Conservation (phyloP, 257 asterid genomes). For the Solanum raphanifolium region DNA sequence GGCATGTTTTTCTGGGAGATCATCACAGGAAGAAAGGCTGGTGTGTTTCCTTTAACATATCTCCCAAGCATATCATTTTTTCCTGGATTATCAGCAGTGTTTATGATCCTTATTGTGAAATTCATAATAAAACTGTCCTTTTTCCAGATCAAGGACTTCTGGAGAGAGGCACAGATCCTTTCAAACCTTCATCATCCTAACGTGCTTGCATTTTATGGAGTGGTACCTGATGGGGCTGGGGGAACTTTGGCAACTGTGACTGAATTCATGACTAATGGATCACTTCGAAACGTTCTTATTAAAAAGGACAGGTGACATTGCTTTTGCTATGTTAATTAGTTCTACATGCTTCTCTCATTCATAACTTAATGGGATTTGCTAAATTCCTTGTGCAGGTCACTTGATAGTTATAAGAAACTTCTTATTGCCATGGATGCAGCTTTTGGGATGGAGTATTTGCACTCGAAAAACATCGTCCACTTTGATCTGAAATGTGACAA, state of each 20-base stretch:
- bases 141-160: slow-evolving; percentile 57
- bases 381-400: slow-evolving; percentile 29
- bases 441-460: slow-evolving; percentile 79
- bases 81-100: neutral
- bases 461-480: slow-evolving; percentile 67
- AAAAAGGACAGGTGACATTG: slow-evolving; percentile 49
- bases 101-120: neutral
- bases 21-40: slow-evolving; percentile 61
- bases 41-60: slow-evolving; percentile 30
- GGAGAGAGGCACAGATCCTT: slow-evolving; percentile 69
- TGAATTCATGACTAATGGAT: slow-evolving; percentile 75
- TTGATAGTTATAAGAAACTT: slow-evolving; percentile 49
- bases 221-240: slow-evolving; percentile 76
- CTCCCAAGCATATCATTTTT: neutral
- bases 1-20: slow-evolving; percentile 56
- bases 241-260: slow-evolving; percentile 72
- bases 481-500: slow-evolving; percentile 77
- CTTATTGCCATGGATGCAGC: slow-evolving; percentile 79
- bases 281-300: slow-evolving; percentile 48
- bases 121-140: neutral
- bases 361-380: slow-evolving; percentile 12
- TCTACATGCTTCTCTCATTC: neutral
- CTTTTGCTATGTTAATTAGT: slow-evolving; percentile 4
- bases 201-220: slow-evolving; percentile 77
- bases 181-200: slow-evolving; percentile 74